Conservation (phyloP, 2,329 filamentous ascomycete species). For the Trichoderma gracile region DNA sequence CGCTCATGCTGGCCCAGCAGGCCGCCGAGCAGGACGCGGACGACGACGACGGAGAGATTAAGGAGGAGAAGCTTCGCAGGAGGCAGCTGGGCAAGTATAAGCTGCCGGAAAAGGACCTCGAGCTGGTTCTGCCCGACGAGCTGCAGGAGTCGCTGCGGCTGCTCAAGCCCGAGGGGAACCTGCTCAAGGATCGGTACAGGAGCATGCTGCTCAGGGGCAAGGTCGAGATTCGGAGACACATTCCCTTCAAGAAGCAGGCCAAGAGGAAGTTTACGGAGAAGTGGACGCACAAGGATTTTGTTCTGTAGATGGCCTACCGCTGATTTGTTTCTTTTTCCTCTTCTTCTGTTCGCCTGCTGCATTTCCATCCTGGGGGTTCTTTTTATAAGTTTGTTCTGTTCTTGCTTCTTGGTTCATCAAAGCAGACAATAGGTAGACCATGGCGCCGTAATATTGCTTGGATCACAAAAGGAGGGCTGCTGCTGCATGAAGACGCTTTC, state of each 20-base stretch:
- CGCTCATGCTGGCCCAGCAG: conserved; percentile 44
- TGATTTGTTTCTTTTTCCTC: neutral
- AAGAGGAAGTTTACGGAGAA: conserved; percentile 87
- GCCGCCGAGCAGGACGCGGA: conserved; percentile 42
- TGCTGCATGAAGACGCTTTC: conserved; percentile 2
- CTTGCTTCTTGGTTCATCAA: neutral
- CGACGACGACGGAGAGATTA: conserved; percentile 55
- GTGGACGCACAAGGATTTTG: conserved; percentile 96
- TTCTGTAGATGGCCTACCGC: conserved; percentile 31
- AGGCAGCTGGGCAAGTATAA: conserved; percentile 72
- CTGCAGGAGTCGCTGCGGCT: conserved; percentile 77
- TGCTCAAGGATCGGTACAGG: conserved; percentile 88
- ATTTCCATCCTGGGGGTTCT: neutral
- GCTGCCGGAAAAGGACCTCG: conserved; percentile 75
- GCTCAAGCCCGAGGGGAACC: conserved; percentile 92
- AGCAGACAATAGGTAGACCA: neutral
- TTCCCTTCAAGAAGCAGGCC: conserved; percentile 79
- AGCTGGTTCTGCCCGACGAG: conserved; percentile 81
- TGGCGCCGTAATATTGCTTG: conserved; percentile 8
- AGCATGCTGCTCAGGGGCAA: conserved; percentile 87
- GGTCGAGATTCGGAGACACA: conserved; percentile 76
- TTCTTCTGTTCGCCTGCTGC: neutral
- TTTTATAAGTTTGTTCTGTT: neutral
- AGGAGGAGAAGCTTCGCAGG: conserved; percentile 66
- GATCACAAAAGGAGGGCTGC: neutral